Base-by-base conservation (phyloP, 805 yeast species). In the Barnettozyma wickerhamii region DNA sequence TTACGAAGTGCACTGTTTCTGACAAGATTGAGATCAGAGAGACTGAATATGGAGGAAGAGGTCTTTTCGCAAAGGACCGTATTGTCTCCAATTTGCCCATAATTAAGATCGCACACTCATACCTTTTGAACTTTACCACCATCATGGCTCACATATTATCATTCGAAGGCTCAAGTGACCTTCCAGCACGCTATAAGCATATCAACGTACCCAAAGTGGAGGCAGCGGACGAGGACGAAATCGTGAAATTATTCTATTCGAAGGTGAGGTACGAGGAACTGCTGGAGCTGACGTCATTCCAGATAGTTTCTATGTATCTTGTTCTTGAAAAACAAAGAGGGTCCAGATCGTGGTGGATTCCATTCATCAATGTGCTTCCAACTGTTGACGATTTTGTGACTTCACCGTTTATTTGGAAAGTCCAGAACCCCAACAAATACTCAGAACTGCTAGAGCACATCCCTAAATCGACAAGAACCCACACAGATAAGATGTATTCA, bases 281-380 rank as follows among this genome's bases (percentile, higher is more conserved):
- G 7, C 40, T 67, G 10, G 46, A 52, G 12, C 51, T 83, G 31
- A 61, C 76, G 2, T 79, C 89, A 2, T 78, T 81, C 53, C 90
- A 83, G 58, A 53, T 83, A 29, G 49, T 81, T 6, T 51, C 77
- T 0, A 50, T 82, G 41, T 84, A 67, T 49, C 40, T 79, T 3
- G 58, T 65, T 5, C 52, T 75, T 13, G 85, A 79, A 48, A 48
- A 41, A 2, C 53, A 52, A 28, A 56, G 81, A 36, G 59, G 55
- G 1, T 32, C 41, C 1, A 46, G 46, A 3, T 76, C 84, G 1
- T 79, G 69, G 53, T 87, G 95, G 95, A 55, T 58, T 31, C 86
- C 87, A 0, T 86, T 86, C 56, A 58, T 86, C 10, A 69, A 72
- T 26, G 72, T 77, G 48, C 68, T 87, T 43, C 96, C 96, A 0